phyloP scores from a whole-genome alignment of 345 rosid genomes.

The Mallotus nudiflorus region DNA sequence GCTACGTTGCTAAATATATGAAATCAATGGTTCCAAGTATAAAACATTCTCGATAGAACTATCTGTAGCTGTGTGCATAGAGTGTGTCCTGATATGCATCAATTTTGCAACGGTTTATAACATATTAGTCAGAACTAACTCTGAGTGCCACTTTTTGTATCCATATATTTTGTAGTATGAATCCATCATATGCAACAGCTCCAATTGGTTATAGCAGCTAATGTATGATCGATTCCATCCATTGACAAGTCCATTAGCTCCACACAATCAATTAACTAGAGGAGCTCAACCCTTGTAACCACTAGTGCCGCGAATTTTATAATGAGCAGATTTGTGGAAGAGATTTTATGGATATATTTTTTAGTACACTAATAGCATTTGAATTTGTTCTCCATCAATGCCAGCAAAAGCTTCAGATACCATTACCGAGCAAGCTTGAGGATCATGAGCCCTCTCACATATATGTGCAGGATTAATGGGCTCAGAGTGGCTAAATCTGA shows the following conservation, averaged over 20 bases:
- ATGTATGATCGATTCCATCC: background rate
- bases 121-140: constrained; percentile 18
- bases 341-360: constrained; percentile 6
- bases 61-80: constrained; percentile 16
- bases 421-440: background rate
- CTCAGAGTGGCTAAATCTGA: background rate
- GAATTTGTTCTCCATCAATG: background rate
- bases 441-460: constrained; percentile 12
- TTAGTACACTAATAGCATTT: background rate
- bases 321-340: background rate
- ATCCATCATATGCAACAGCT: constrained; percentile 23
- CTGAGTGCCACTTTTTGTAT: constrained; percentile 18
- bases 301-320: background rate
- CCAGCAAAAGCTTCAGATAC: constrained; percentile 13
- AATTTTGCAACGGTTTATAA: constrained; percentile 20
- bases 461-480: background rate
- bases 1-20: constrained; percentile 24
- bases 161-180: constrained; percentile 21
- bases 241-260: constrained; percentile 18
- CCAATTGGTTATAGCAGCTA: background rate
- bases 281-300: background rate
- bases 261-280: constrained; percentile 17
- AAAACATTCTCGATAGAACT: constrained; percentile 19
- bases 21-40: constrained; percentile 20
- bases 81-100: constrained; percentile 27